A percentile compares a stretch with the other conserved stretches of the same genome.
phyloP scores from a whole-genome alignment of 805 yeast genomes.

The Candida adriatica region DNA sequence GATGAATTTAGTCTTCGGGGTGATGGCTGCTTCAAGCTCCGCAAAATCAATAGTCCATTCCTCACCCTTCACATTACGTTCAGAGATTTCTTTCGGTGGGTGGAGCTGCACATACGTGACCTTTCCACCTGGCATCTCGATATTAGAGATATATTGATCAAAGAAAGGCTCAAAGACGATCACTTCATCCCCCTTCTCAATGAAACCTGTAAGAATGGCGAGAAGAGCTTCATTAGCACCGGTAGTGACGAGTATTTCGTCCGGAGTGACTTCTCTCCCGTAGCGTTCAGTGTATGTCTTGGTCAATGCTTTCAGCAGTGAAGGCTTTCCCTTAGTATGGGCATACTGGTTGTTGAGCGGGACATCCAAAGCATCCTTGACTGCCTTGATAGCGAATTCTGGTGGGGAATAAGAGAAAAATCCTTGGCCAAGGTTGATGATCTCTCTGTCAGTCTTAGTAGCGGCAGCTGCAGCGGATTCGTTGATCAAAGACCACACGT shows the following conservation, averaged over 20 bases:
- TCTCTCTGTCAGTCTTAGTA: constrained; percentile 57
- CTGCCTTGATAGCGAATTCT: constrained; percentile 81
- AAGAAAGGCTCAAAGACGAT: constrained; percentile 96
- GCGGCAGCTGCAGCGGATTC: constrained; percentile 88
- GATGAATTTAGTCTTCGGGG: constrained; percentile 73
- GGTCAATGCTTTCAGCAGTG: constrained; percentile 62
- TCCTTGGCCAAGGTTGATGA: constrained; percentile 92
- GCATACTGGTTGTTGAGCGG: constrained; percentile 89
- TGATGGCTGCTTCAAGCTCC: constrained; percentile 65
- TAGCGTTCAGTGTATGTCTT: constrained; percentile 65
- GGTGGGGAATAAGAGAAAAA: constrained; percentile 97
- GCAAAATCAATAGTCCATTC: constrained; percentile 87
- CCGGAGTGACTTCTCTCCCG: constrained; percentile 46
- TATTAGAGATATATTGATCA: constrained; percentile 93
- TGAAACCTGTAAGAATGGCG: constrained; percentile 74
- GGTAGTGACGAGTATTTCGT: constrained; percentile 76
- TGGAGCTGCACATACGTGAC: constrained; percentile 81
- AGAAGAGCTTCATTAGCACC: constrained; percentile 98
- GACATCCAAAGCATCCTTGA: constrained; percentile 61
- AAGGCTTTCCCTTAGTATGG: constrained; percentile 81
- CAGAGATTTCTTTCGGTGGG: constrained; percentile 68
- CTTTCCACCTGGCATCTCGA: constrained; percentile 89
- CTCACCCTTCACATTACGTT: constrained; percentile 61
- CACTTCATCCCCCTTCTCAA: constrained; percentile 87
- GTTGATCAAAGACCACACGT: constrained; percentile 92